Percentiles rank a stretch among this genome's conserved stretches.
Conservation (phyloP, 352 stramenopile genomes). For the Phytophthora quininea region DNA sequence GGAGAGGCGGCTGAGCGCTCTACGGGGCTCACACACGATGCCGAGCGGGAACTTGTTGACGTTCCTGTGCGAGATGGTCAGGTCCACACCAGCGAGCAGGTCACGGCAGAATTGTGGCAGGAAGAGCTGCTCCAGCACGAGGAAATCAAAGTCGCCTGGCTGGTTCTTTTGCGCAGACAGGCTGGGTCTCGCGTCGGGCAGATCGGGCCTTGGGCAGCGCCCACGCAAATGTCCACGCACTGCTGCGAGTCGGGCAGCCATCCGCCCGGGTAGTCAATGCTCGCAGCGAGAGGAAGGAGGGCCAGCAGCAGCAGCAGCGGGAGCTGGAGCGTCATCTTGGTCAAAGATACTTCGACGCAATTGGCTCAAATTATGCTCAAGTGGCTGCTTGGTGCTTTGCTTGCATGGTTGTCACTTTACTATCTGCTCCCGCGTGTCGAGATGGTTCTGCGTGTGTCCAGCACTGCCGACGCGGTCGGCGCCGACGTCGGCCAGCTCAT, state of each 20-base stretch:
- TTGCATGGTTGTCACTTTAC: slow-evolving; percentile 8
- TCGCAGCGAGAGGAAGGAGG: slow-evolving; percentile 1
- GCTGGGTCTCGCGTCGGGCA: slow-evolving; percentile 41
- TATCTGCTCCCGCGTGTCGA: slow-evolving; percentile 3
- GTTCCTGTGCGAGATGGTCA: slow-evolving; percentile 57
- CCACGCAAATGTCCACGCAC: slow-evolving; percentile 57
- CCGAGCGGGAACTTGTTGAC: slow-evolving; percentile 51
- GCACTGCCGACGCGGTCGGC: slow-evolving; percentile 66
- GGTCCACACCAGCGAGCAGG: slow-evolving; percentile 50
- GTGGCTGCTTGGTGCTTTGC: slow-evolving; percentile 18
- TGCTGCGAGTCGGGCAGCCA: slow-evolving; percentile 32
- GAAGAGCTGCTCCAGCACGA: slow-evolving; percentile 63
- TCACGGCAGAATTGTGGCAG: slow-evolving; percentile 63
- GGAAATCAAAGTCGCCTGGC: slow-evolving; percentile 58
- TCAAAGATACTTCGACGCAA: slow-evolving; percentile 3
- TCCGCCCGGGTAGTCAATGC: slow-evolving; percentile 49
- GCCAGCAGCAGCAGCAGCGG: slow-evolving; percentile 11
- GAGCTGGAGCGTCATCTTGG: neutral
- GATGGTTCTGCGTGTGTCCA: slow-evolving; percentile 68
- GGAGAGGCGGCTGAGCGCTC: slow-evolving; percentile 37
- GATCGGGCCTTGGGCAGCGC: slow-evolving; percentile 14
- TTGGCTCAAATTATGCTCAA: neutral
- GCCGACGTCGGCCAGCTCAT: slow-evolving; percentile 66
- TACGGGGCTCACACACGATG: slow-evolving; percentile 40
- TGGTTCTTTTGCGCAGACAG: slow-evolving; percentile 44